Base-by-base conservation (phyloP, 2,329 filamentous ascomycete genomes). In the Penicillium janthinellum region DNA sequence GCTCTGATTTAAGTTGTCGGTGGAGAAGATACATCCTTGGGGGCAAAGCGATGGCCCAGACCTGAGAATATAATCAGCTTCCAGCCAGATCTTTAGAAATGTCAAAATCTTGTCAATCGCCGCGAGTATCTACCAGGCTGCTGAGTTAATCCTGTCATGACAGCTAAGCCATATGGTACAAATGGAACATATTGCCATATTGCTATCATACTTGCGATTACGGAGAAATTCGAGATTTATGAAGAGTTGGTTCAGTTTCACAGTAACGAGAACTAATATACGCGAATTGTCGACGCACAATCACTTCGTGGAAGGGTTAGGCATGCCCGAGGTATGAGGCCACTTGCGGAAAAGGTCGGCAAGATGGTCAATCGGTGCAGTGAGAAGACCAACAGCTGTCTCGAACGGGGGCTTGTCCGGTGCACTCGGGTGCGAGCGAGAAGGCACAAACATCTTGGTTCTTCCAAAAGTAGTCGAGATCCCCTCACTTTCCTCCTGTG, bases 341-440 rank as follows among this genome's bases (percentile, higher is more conserved):
- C 58, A 87, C 65, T 80, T 82, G 35, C 80, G 70, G 66, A 85
- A 83, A 35, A 85, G 54, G 67, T 87, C 84, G 15, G 73, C 73
- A 42, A 88, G 63, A 54, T 78, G 79, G 65, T 87, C 85, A n/a
- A 87, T 75, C 0, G 85, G 85, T 4, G 84, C 83, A 1, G 82
- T 71, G 70, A 87, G 57, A 37, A 87, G 67, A 0, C 82, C 84
- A 62, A 79, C 78, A 0, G 77, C 82, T 0, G 80, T 83, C 76
- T 87, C 83, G 58, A 85, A 86, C 0, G 81, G 81, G 6, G 84
- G 83, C 47, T 79, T 77, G 58, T 84, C 78, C 0, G 80, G 79
- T 31, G 80, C 78, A 20, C 67, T 73, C 0, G 82, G 82, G 65
- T 85, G 82, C 39, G 77, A 80, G 20, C 80, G 77, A 0, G 81